Percentiles rank a stretch among this genome's conserved stretches.
Evolutionary conservation across 345 rosid species (phyloP).

Genomic region (Eucalyptus regnans): DNA sequence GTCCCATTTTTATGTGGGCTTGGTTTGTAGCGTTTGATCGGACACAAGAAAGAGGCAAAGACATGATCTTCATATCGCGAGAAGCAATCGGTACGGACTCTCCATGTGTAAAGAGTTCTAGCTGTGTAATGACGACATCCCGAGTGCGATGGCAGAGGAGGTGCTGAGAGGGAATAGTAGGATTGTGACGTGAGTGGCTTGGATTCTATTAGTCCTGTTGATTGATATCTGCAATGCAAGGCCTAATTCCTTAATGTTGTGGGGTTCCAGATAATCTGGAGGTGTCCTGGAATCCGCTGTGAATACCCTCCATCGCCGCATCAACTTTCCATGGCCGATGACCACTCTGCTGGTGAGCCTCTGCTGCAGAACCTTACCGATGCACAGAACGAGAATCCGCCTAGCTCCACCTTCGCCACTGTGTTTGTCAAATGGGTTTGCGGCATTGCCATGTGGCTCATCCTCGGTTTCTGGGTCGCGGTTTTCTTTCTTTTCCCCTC

Average conservation of each 20-base stretch:
- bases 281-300: background rate
- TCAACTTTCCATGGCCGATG: background rate
- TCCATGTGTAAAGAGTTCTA: background rate
- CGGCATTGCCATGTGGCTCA: conserved; percentile 32
- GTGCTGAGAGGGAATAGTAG: background rate
- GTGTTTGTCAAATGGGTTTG: conserved; percentile 34
- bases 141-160: background rate
- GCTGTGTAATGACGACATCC: background rate
- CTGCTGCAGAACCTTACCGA: background rate
- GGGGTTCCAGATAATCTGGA: background rate
- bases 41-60: background rate
- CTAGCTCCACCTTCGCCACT: background rate
- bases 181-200: background rate
- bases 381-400: background rate
- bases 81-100: background rate
- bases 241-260: background rate
- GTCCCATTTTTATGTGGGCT: background rate
- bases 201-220: background rate
- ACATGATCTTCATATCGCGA: background rate
- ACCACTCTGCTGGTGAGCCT: background rate
- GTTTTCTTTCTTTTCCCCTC: conserved; percentile 43
- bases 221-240: background rate
- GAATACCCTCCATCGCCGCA: background rate
- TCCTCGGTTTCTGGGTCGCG: conserved; percentile 46
- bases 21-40: background rate